Percentiles rank a stretch among this genome's conserved stretches.
phyloP scores from a whole-genome alignment of 2,329 filamentous ascomycete species.

The Trichophyton equinum region DNA sequence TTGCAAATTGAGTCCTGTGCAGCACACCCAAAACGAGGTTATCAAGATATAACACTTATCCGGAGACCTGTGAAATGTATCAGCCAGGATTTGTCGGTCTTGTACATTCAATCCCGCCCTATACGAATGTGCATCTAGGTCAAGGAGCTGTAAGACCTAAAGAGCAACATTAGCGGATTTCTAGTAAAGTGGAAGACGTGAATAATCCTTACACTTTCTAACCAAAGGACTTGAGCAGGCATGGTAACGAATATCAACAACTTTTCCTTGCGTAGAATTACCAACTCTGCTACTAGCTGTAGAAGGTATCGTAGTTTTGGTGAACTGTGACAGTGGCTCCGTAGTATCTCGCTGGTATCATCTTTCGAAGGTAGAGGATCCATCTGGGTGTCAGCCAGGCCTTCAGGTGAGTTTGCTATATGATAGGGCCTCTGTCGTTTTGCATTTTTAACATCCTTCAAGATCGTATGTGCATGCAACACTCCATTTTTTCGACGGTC shows the following conservation, averaged over 20 bases:
- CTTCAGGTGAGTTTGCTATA: not conserved
- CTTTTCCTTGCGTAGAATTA: not conserved
- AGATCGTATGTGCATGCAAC: not conserved
- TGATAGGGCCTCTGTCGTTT: not conserved
- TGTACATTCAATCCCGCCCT: not conserved
- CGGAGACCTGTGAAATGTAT: not conserved
- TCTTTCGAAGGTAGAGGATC: not conserved
- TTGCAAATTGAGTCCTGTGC: not conserved
- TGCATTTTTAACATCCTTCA: not conserved
- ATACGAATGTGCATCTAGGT: not conserved
- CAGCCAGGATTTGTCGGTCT: not conserved
- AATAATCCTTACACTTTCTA: not conserved
- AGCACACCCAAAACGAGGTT: not conserved
- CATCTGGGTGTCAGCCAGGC: not conserved
- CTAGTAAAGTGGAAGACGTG: not conserved
- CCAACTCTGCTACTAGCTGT: not conserved
- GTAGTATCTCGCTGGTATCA: not conserved
- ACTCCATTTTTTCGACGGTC: not conserved
- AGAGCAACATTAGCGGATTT: not conserved
- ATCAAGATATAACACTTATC: not conserved
- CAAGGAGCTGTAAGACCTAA: not conserved
- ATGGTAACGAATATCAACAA: not conserved
- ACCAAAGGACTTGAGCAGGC: not conserved
- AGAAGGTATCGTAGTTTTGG: not conserved
- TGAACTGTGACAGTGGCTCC: not conserved